Evolutionary conservation across 495 filamentous ascomycete species (phyloP), one percentile per base, ranked within the genome.

Genomic region (Penicillium crystallinum): DNA sequence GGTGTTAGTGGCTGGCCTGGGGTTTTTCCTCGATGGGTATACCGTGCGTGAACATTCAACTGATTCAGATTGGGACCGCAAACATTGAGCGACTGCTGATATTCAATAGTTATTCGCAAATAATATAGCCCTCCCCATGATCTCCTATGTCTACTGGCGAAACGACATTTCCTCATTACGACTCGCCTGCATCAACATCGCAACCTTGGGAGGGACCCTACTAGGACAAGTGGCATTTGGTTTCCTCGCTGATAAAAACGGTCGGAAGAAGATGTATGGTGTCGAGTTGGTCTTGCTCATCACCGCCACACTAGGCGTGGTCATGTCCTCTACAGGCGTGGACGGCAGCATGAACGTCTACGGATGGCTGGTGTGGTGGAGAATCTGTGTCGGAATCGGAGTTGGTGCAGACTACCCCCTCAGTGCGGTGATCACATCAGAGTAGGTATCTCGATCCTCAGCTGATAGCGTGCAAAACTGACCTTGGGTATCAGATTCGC

Each of bases 11-110:
- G 82, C 84, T 11, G 82, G 80, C 15, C 78, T 82, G 1, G 84
- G 84, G 15, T 88, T 88, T 58, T 79, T 88, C 46, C 83, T 84
- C 9, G 83, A 85, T 67, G 81, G 81, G 54, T 87, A 86, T 53
- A 82, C 81, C 33, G 85, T 91, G 44, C 47, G 69, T 65, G 15
- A n/a, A 9, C 2, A 14, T 33, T 21, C 34, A 35, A 9, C 8
- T 30, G 8, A 18, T 18, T 6, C 8, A 45, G 5, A 11, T 18
- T n/a, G 9, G 15, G 19, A 34, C 0, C 1, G 3, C 11, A 18
- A 1, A 5, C 4, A 2, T 3, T 12, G 15, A 40, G 37, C 38
- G 37, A 30, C n/a, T 14, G 17, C 53, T 60, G 29, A 60, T 25
- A 18, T 12, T 35, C 0, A 9, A 8, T 37, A 80, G 77, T 61